Base-by-base conservation (phyloP, 2,329 filamentous ascomycete genomes). In the Tolypocladium amazonense region DNA sequence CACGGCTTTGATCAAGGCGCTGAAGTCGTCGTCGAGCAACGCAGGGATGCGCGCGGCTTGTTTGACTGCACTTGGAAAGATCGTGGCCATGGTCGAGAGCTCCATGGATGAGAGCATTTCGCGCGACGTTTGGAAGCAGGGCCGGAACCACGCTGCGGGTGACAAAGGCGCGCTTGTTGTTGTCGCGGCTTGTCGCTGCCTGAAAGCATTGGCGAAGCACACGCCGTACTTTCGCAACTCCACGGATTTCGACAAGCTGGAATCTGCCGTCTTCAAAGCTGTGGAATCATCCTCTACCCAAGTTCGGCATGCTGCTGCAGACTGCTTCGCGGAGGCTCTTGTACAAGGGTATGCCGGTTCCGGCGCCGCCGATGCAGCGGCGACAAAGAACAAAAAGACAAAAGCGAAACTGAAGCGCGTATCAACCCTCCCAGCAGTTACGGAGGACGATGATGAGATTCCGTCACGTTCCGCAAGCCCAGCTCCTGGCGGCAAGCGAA, bases 51-150 rank as follows among this genome's bases (percentile, higher is more conserved):
- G 92, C 61, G 90, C 89, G 20, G 87, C 90, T 23, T 81, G 92
- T 27, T 90, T 96, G 69, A 82, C 79, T 53, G 85, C 91, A 0
- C 74, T 96, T 56, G 86, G 84, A 50, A 92, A 92, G 75, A 83
- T 97, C 47, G 80, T 88, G 33, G 81, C 81, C 61, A 93, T 92
- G 72, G 84, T 97, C 35, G 82, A 84, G 59, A 79, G 81, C 6
- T 91, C 90, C 62, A 81, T 93, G 67, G 94, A 99, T 66, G 94
- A 99, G 73, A 79, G 78, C 59, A 80, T 92, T 43, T 89, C 89
- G n/a, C 86, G 92, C 68, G 92, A 97, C 71, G 84, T 95, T 20
- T 97, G 92, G 91, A 99, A 97, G 73, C 89, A 93, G 71, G 88
- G 87, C 33, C 86, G 94, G 63, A 90, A 81, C 72, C 82, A 88